Evolutionary conservation across 208 protist genomes (phyloP), one percentile per base, ranked within the genome.

Genomic region (Crithidia sp.): DNA sequence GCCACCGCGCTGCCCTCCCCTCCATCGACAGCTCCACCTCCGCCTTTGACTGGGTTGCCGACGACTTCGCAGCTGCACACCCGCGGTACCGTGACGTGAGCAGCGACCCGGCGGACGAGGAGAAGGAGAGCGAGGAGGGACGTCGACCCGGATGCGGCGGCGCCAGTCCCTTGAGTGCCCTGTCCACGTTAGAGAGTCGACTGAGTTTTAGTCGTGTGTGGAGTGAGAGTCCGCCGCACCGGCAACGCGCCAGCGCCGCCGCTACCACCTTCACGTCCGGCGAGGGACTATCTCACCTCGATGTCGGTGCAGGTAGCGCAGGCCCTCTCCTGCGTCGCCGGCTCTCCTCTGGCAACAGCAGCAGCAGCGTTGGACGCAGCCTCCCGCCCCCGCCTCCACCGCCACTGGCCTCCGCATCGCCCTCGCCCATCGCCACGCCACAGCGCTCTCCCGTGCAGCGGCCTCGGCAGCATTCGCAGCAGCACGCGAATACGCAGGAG

Each of bases 61-160:
- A 78, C 8, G 66, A 78, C 53, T 61, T 66, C 53, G 66, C 66
- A 5, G 66, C 65, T 8, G 53, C 65, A 5, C 65, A 70, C 17
- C 65, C 49, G 8, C 53, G 43, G 7, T 28, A 70, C 12, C 19
- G 19, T 13, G 19, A 37, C 6, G 14, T 12, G 12, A 16, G 2
- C 14, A 19, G 28, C 65, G 13, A 54, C 10, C 14, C 13, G 16
- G 47, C 50, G 5, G 28, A 5, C 37, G 37, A 57, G 4, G 62
- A 19, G 4, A 37, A 39, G 3, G 37, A 60, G 28, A 28, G 28
- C 28, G 28, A 28, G 28, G 28, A 28, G 28, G 28, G 28, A 28
- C 28, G 28, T 28, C 28, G 28, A 28, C 28, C 28, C 28, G 28
- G 28, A 28, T 28, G 28, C 28, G 28, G 28, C 41, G n/a, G 40